phyloP scores from a whole-genome alignment of 2,329 filamentous ascomycete species.

The Pestalotiopsis sp. region DNA sequence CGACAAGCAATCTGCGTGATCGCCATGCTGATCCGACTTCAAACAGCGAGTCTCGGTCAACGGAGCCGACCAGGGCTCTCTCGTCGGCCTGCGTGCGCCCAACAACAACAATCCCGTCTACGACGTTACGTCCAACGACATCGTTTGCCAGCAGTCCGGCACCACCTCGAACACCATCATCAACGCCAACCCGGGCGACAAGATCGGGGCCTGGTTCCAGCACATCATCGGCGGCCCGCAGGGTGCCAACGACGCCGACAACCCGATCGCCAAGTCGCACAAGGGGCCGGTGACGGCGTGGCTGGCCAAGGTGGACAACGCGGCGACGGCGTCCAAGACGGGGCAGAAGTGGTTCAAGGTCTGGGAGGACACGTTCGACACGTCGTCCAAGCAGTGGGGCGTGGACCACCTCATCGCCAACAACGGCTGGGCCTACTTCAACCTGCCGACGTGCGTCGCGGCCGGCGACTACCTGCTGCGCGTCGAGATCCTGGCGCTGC shows the following conservation, averaged over 20 bases:
- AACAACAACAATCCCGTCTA: slow-evolving; percentile 56
- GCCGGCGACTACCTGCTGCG: slow-evolving; percentile 58
- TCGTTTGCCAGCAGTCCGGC: slow-evolving; percentile 51
- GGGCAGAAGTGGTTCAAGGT: slow-evolving; percentile 59
- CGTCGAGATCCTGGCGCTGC: slow-evolving; percentile 56
- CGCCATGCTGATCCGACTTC: neutral
- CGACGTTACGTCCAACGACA: slow-evolving; percentile 49
- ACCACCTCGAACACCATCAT: slow-evolving; percentile 46
- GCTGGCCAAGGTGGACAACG: slow-evolving; percentile 55
- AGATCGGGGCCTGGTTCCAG: slow-evolving; percentile 54
- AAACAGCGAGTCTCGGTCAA: slow-evolving; percentile 49
- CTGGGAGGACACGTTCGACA: slow-evolving; percentile 50
- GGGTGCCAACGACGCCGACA: slow-evolving; percentile 34
- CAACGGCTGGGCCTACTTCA: slow-evolving; percentile 50
- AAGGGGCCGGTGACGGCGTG: slow-evolving; percentile 58
- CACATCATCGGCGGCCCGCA: slow-evolving; percentile 54
- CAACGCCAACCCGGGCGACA: slow-evolving; percentile 51
- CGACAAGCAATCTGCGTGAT: neutral
- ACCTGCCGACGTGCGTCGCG: slow-evolving; percentile 52
- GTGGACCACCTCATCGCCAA: slow-evolving; percentile 47
- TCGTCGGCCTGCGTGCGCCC: slow-evolving; percentile 49
- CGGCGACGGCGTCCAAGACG: slow-evolving; percentile 42
- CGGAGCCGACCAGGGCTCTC: slow-evolving; percentile 43
- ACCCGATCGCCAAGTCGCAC: slow-evolving; percentile 57
- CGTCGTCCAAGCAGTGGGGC: slow-evolving; percentile 46